Evolutionary conservation across 352 stramenopile species (phyloP).

Genomic region (Globisporangium acanthophoron): DNA sequence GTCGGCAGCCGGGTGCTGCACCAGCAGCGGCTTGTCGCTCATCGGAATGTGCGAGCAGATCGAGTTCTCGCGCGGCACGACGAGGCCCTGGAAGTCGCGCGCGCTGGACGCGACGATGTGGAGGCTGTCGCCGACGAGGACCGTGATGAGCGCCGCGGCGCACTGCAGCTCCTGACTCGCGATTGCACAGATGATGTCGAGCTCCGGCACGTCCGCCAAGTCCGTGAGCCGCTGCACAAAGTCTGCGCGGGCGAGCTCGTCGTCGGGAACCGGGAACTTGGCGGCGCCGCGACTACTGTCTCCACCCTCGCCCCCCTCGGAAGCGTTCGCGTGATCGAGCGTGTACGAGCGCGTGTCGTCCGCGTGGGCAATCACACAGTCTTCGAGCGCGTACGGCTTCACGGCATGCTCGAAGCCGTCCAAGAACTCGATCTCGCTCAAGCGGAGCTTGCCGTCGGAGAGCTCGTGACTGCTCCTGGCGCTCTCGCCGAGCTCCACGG

Average conservation of each 20-base stretch:
- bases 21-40: slow-evolving; percentile 36
- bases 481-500: background rate
- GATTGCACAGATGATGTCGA: slow-evolving; percentile 51
- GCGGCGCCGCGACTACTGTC: slow-evolving; percentile 16
- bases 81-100: slow-evolving; percentile 18
- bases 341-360: slow-evolving; percentile 26
- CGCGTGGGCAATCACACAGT: slow-evolving; percentile 21
- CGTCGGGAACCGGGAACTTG: slow-evolving; percentile 19
- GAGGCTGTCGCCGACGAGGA: slow-evolving; percentile 32
- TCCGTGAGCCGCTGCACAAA: slow-evolving; percentile 19
- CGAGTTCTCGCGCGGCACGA: slow-evolving; percentile 35
- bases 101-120: slow-evolving; percentile 37
- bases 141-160: slow-evolving; percentile 33
- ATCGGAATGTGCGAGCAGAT: slow-evolving; percentile 55
- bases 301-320: slow-evolving; percentile 12
- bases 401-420: slow-evolving; percentile 17
- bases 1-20: slow-evolving; percentile 42
- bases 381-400: slow-evolving; percentile 15
- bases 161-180: slow-evolving; percentile 42
- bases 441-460: background rate
- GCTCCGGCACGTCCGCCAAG: slow-evolving; percentile 19
- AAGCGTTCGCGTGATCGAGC: slow-evolving; percentile 13
- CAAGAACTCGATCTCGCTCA: slow-evolving; percentile 15
- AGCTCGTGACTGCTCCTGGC: background rate
- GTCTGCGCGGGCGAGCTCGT: slow-evolving; percentile 30